Conservation (phyloP, 495 filamentous ascomycete genomes). For the Penicillium dipodomyicola region DNA sequence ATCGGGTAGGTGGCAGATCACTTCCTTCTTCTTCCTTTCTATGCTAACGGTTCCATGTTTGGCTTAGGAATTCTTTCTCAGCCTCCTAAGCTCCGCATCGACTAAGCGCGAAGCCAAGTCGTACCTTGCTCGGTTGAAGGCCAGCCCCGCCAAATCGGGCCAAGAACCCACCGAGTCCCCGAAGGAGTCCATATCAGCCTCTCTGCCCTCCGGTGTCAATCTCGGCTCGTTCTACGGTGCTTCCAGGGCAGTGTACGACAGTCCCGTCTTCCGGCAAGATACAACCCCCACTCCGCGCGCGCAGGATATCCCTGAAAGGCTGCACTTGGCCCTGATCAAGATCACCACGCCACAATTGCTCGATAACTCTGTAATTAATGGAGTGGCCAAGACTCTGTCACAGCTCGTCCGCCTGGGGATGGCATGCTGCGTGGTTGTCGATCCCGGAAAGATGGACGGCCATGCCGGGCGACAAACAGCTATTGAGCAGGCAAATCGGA, state of each 20-base stretch:
- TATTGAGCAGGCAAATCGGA: conserved; percentile 66
- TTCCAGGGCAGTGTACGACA: conserved; percentile 58
- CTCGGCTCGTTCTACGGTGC: conserved; percentile 61
- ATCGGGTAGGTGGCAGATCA: conserved; percentile 33
- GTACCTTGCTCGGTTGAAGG: conserved; percentile 77
- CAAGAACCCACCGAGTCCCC: conserved; percentile 18
- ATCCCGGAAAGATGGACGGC: conserved; percentile 50
- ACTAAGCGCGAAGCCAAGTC: conserved; percentile 88
- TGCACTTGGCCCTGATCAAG: conserved; percentile 86
- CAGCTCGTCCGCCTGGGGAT: conserved; percentile 81
- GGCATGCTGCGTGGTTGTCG: conserved; percentile 76
- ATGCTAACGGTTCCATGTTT: background rate
- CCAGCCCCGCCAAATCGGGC: conserved; percentile 29
- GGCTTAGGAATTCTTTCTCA: conserved; percentile 73
- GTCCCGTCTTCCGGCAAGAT: conserved; percentile 59
- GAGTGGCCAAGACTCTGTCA: conserved; percentile 77
- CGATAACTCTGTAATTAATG: conserved; percentile 63
- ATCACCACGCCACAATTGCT: conserved; percentile 69
- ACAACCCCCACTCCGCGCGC: conserved; percentile 35
- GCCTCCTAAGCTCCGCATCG: conserved; percentile 75
- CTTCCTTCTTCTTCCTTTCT: background rate
- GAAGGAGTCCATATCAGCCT: conserved; percentile 22
- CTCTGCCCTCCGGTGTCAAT: conserved; percentile 52
- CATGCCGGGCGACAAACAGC: conserved; percentile 43
- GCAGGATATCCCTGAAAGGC: conserved; percentile 36